These are phyloP conservation scores for Citrullus mucosospermus DNA, from an alignment of 306 rosid species.

Conservation along the genomic window DNA sequence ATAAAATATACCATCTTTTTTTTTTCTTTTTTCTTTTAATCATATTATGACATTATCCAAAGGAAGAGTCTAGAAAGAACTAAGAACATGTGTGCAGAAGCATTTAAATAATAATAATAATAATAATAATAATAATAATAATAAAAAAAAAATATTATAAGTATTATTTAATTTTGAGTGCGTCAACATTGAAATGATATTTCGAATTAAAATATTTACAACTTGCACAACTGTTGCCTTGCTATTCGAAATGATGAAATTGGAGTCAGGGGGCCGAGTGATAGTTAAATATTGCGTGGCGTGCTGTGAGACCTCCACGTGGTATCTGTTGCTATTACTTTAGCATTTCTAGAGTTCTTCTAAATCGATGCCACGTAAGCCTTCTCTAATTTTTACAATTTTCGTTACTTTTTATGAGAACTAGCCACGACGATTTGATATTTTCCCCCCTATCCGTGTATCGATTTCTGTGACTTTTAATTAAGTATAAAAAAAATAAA, in stretches of 20 bases:
- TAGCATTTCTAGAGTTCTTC: not conserved
- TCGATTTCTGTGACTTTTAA: not conserved
- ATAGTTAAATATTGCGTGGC: not conserved
- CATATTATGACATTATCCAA: not conserved
- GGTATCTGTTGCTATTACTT: not conserved
- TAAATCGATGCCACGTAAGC: not conserved
- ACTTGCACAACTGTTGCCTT: not conserved
- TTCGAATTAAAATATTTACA: not conserved
- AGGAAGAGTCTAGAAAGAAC: constrained; percentile 2
- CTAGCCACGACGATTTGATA: not conserved
- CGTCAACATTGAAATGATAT: not conserved
- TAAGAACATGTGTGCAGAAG: not conserved
- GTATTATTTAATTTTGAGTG: not conserved
- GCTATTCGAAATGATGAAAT: not conserved
- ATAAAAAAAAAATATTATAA: not conserved
- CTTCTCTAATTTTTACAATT: not conserved
- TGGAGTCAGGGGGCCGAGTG: not conserved
- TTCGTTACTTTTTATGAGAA: not conserved
- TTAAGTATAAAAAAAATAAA: not conserved
- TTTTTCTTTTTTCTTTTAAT: too few species aligned
- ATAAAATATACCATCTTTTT: too few species aligned
- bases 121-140: too few species aligned
- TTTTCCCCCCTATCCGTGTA: not conserved
- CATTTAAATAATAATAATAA: not conserved
- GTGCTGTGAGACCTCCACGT: not conserved